Evolutionary conservation across 345 rosid genomes (phyloP).

Genomic region (Arabis alpina): DNA sequence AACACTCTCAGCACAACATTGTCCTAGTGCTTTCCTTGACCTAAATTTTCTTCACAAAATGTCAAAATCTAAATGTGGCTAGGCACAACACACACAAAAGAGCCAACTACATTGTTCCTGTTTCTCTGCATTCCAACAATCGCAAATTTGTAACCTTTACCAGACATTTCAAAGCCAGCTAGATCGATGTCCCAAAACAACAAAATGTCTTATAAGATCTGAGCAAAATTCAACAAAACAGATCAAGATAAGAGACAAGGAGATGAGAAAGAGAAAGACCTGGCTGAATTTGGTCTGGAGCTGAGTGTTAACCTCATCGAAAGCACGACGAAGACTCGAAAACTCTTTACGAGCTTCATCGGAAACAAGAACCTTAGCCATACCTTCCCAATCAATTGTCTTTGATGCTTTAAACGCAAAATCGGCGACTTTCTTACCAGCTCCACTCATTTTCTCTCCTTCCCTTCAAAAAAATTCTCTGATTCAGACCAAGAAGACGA

Average conservation of each 20-base stretch:
- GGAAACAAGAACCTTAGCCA: slow-evolving; percentile 81
- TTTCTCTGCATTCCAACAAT: neutral
- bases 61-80: neutral
- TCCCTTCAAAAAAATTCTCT: slow-evolving; percentile 12
- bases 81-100: neutral
- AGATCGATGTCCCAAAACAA: neutral
- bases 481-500: neutral
- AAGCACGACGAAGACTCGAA: slow-evolving; percentile 72
- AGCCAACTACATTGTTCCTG: neutral
- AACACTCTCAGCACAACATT: neutral
- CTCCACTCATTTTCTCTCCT: slow-evolving; percentile 70
- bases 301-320: slow-evolving; percentile 74
- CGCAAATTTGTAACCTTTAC: neutral
- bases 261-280: slow-evolving; percentile 38
- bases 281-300: slow-evolving; percentile 88
- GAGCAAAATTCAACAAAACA: neutral
- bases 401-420: slow-evolving; percentile 83
- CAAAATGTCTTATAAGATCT: slow-evolving; percentile 1
- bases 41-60: too few relatives aligned
- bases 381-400: slow-evolving; percentile 83
- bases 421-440: slow-evolving; percentile 67
- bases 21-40: too few relatives aligned
- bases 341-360: slow-evolving; percentile 90
- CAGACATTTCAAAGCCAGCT: neutral
- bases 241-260: neutral